These are phyloP conservation scores for Stemphylium beticola DNA, from an alignment of 2,329 filamentous ascomycete species.

Conservation along the genomic window DNA sequence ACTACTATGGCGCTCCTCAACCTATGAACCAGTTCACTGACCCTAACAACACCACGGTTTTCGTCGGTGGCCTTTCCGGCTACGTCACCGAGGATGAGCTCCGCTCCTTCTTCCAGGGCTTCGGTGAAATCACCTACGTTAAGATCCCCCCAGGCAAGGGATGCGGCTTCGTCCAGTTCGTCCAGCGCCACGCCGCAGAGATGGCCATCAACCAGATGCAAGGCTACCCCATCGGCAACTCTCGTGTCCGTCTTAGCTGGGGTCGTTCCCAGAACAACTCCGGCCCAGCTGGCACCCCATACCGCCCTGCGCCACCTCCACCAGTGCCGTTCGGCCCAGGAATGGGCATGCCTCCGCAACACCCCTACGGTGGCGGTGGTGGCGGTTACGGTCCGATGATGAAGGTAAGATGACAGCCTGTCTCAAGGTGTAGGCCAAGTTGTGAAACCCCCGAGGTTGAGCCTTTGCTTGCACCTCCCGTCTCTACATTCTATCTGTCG, in stretches of 20 bases:
- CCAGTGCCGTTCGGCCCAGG: slow-evolving; percentile 68
- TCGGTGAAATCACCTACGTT: slow-evolving; percentile 99
- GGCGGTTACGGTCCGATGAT: slow-evolving; percentile 71
- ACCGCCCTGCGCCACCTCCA: slow-evolving; percentile 87
- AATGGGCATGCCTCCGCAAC: slow-evolving; percentile 69
- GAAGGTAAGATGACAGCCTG: slow-evolving; percentile 58
- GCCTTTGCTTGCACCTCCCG: neutral
- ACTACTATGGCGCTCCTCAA: slow-evolving; percentile 70
- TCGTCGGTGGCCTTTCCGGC: slow-evolving; percentile 93
- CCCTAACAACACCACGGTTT: slow-evolving; percentile 99
- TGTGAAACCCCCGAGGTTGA: neutral
- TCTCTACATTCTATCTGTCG: neutral
- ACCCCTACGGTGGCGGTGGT: slow-evolving; percentile 58
- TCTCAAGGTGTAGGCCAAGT: neutral
- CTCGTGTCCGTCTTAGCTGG: slow-evolving; percentile 95
- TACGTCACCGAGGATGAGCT: slow-evolving; percentile 99
- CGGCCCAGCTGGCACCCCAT: slow-evolving; percentile 91
- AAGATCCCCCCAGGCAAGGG: slow-evolving; percentile 99
- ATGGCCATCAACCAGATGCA: slow-evolving; percentile 99
- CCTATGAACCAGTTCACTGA: slow-evolving; percentile 99
- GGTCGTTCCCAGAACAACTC: slow-evolving; percentile 99
- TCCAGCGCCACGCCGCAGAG: slow-evolving; percentile 96
- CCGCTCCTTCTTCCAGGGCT: slow-evolving; percentile 99
- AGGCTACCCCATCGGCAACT: slow-evolving; percentile 98
- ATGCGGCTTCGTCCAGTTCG: slow-evolving; percentile 98